Percentiles rank a stretch among this genome's conserved stretches.
phyloP scores from a whole-genome alignment of 768 basidiomycete genomes.

The Xerocomellus amylosporus region DNA sequence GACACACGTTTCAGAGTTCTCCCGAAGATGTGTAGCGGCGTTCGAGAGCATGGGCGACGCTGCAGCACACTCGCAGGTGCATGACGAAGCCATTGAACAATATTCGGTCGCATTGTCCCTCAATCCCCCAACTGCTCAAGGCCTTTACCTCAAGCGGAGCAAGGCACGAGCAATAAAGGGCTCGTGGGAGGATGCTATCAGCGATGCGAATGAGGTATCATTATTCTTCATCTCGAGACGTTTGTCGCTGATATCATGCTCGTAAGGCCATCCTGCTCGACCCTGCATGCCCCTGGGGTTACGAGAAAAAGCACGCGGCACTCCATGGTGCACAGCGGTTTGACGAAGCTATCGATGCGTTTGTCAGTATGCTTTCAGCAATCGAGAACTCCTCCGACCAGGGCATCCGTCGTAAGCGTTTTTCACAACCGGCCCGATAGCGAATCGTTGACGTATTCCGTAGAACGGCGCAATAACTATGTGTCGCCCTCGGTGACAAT shows the following conservation, averaged over 20 bases:
- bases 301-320: constrained; percentile 6
- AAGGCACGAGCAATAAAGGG: constrained; percentile 4
- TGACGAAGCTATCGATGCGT: constrained; percentile 7
- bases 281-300: constrained; percentile 4
- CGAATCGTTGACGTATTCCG: background rate
- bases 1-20: constrained; percentile 1
- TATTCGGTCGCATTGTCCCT: constrained; percentile 16
- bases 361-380: constrained; percentile 2
- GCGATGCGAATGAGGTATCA: constrained; percentile 13
- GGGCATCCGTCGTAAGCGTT: background rate
- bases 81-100: constrained; percentile 14
- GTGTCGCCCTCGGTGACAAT: background rate
- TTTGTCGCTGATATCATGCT: background rate
- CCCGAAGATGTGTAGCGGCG: background rate
- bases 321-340: constrained; percentile 4
- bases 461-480: constrained; percentile 1
- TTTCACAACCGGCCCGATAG: background rate
- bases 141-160: constrained; percentile 15
- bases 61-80: background rate
- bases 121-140: background rate
- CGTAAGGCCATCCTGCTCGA: constrained; percentile 6
- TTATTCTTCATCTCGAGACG: background rate
- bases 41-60: constrained; percentile 14
- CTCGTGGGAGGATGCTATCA: constrained; percentile 15
- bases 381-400: constrained; percentile 4